Evolutionary conservation across 23 red algal species (phyloP).

Genomic region (Chondrus crispus): DNA sequence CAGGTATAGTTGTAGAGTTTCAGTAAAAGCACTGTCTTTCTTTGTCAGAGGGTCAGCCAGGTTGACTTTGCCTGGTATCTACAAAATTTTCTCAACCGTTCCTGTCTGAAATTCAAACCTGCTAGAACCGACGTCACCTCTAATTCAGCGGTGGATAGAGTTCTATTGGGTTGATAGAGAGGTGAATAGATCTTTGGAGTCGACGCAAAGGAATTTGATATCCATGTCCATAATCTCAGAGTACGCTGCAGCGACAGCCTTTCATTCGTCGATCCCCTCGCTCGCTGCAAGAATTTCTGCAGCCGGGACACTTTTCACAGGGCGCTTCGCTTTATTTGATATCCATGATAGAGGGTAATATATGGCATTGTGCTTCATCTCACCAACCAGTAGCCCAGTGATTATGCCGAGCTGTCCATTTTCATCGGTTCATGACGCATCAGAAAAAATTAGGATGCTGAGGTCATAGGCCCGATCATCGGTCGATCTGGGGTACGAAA

Average conservation of each 20-base stretch:
- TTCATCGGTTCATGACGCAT: not conserved
- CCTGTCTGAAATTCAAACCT: not conserved
- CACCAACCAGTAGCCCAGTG: not conserved
- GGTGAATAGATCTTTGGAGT: not conserved
- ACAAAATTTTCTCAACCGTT: not conserved
- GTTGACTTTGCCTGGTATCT: not conserved
- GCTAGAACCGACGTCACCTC: not conserved
- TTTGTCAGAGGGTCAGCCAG: not conserved
- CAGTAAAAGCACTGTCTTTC: not conserved
- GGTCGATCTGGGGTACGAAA: not conserved
- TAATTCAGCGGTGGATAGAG: not conserved
- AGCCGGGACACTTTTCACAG: not conserved
- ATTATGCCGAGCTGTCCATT: conserved; percentile 1
- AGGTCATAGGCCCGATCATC: not conserved
- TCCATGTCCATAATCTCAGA: not conserved
- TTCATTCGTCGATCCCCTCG: conserved; percentile 1
- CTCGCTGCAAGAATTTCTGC: conserved; percentile 9
- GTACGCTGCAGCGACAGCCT: not conserved
- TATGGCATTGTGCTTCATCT: not conserved
- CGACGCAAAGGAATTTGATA: not conserved
- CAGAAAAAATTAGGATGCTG: not conserved
- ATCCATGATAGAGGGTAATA: not conserved
- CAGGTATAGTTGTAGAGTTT: not conserved
- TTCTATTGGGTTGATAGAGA: not conserved
- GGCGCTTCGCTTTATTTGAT: not conserved